phyloP scores from a whole-genome alignment of 768 basidiomycete species.

The Trametes maxima region DNA sequence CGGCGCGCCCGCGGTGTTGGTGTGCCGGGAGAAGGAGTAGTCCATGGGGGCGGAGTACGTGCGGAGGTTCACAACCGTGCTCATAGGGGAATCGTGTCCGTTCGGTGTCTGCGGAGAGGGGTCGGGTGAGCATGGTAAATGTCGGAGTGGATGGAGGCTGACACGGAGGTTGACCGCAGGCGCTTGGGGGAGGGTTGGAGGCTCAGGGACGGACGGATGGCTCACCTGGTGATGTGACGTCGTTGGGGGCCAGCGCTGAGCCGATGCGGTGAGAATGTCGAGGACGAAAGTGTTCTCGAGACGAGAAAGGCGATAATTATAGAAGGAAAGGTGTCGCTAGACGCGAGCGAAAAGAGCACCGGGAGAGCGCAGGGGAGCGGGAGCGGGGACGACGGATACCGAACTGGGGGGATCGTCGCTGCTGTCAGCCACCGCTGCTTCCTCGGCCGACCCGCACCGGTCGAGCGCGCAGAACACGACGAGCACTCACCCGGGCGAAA shows the following conservation, averaged over 20 bases:
- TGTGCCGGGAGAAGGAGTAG: constrained; percentile 32
- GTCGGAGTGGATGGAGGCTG: not conserved
- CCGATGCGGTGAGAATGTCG: constrained; percentile 9
- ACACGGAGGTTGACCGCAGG: not conserved
- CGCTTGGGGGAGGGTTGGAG: not conserved
- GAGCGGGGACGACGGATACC: constrained; percentile 1
- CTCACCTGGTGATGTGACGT: constrained; percentile 17
- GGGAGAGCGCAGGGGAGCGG: constrained; percentile 2
- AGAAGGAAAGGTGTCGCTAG: constrained; percentile 15
- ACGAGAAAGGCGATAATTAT: constrained; percentile 19
- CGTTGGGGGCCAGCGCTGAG: constrained; percentile 9
- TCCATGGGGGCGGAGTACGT: constrained; percentile 24
- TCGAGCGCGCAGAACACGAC: not conserved
- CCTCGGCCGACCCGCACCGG: not conserved
- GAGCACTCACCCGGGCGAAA: not conserved
- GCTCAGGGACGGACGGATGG: not conserved
- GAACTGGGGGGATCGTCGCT: constrained; percentile 14
- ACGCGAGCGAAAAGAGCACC: constrained; percentile 19
- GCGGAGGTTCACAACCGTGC: constrained; percentile 16
- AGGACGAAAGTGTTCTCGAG: constrained; percentile 4
- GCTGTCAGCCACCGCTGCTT: constrained; percentile 4
- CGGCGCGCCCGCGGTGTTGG: constrained; percentile 59
- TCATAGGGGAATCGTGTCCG: constrained; percentile 22
- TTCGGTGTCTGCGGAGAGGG: constrained; percentile 11
- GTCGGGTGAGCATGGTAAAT: not conserved